Evolutionary conservation across 2,329 filamentous ascomycete genomes (phyloP).

Genomic region (Fusarium verticillioides): DNA sequence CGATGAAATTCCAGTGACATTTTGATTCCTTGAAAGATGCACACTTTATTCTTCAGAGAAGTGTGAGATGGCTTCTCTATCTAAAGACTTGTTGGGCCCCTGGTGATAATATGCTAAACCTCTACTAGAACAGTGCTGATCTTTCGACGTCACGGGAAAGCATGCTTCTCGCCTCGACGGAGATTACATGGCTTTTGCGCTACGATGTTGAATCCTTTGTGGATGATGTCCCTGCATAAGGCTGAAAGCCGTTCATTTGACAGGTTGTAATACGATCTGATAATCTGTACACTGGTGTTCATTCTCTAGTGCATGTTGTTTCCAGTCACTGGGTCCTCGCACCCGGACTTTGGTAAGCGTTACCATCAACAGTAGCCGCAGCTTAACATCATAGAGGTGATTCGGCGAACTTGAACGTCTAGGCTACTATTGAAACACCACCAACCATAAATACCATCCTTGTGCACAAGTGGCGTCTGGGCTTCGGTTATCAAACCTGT

Average conservation of each 20-base stretch:
- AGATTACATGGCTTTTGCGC: slow-evolving; percentile 7
- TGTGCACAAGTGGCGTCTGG: slow-evolving; percentile 33
- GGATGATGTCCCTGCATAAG: not conserved
- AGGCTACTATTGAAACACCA: not conserved
- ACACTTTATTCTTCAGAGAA: not conserved
- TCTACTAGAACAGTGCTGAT: not conserved
- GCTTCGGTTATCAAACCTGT: slow-evolving; percentile 38
- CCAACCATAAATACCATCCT: not conserved
- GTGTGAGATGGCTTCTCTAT: not conserved
- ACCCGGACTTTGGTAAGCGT: not conserved
- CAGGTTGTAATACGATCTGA: not conserved
- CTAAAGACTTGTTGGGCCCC: not conserved
- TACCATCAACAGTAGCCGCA: not conserved
- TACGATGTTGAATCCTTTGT: not conserved
- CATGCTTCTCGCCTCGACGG: not conserved
- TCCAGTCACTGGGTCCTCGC: not conserved
- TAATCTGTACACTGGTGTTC: not conserved
- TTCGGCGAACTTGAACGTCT: slow-evolving; percentile 14
- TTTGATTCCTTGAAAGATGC: not conserved
- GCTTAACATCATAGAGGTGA: not conserved
- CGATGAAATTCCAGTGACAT: not conserved
- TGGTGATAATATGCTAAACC: not conserved
- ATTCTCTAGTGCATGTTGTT: not conserved
- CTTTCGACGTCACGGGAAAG: not conserved
- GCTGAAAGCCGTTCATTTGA: not conserved